Evolutionary conservation across 768 basidiomycete species (phyloP).

Genomic region (Suillus hirtellus): DNA sequence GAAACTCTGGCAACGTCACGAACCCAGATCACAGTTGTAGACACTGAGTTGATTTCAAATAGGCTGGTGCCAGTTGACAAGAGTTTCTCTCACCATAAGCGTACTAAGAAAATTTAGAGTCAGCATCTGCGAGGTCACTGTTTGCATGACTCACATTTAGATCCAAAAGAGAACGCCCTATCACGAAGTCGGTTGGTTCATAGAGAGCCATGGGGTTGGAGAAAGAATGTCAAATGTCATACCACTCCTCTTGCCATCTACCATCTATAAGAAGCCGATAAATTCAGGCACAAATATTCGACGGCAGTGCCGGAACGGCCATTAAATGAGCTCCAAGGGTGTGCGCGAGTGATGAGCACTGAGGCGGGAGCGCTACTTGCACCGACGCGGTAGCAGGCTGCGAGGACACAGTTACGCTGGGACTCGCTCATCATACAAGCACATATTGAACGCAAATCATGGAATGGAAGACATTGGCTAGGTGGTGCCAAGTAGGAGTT

Average conservation of each 20-base stretch:
- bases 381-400: not conserved
- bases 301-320: not conserved
- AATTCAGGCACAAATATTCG: not conserved
- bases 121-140: not conserved
- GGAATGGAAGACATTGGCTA: not conserved
- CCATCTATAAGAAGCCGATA: not conserved
- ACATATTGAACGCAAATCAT: not conserved
- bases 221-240: not conserved
- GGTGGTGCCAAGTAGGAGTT: too few relatives aligned
- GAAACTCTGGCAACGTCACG: not conserved
- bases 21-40: conserved; percentile 4
- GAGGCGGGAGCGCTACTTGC: too few relatives aligned
- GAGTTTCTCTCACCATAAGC: conserved; percentile 8
- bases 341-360: too few relatives aligned
- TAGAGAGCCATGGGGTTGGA: not conserved
- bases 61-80: not conserved
- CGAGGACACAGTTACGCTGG: not conserved
- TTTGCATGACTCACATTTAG: conserved; percentile 2
- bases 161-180: not conserved
- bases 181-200: not conserved
- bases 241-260: not conserved
- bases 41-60: conserved; percentile 1
- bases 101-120: not conserved
- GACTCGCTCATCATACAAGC: not conserved
- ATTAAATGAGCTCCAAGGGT: too few relatives aligned